A percentile compares a stretch with the other conserved stretches of the same genome.
phyloP scores from a whole-genome alignment of 2,329 filamentous ascomycete genomes.

The Septoria petroselini region DNA sequence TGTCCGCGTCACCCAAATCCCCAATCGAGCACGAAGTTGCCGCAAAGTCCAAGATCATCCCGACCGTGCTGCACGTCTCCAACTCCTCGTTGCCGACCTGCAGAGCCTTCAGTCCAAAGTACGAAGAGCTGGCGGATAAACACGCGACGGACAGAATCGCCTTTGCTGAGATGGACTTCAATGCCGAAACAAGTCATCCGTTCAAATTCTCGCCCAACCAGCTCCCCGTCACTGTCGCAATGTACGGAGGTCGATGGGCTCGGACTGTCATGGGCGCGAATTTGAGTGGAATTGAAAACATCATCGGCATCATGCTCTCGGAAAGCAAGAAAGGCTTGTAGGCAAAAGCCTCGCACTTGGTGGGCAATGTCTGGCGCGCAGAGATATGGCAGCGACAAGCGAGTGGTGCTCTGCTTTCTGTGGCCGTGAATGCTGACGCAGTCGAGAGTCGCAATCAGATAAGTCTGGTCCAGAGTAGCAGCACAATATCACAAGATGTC shows the following conservation, averaged over 20 bases:
- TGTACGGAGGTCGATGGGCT: constrained; percentile 23
- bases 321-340: neutral
- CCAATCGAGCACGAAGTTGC: constrained; percentile 20
- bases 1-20: constrained; percentile 18
- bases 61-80: constrained; percentile 48
- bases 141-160: constrained; percentile 9
- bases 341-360: neutral
- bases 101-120: constrained; percentile 22
- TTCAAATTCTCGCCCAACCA: constrained; percentile 30
- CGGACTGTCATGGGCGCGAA: constrained; percentile 26
- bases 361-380: too few species aligned
- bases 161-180: constrained; percentile 27
- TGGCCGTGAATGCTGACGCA: too few species aligned
- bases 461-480: too few species aligned
- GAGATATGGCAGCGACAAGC: too few species aligned
- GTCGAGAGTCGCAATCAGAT: too few species aligned
- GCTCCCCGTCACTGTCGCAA: constrained; percentile 25
- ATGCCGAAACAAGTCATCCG: constrained; percentile 19
- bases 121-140: constrained; percentile 18
- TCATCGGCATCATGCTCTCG: constrained; percentile 14
- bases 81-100: constrained; percentile 25
- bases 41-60: constrained; percentile 24
- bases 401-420: too few species aligned
- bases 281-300: constrained; percentile 13
- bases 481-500: too few species aligned